Base-by-base conservation (phyloP, 306 rosid genomes). In the Castanopsis chinensis region DNA sequence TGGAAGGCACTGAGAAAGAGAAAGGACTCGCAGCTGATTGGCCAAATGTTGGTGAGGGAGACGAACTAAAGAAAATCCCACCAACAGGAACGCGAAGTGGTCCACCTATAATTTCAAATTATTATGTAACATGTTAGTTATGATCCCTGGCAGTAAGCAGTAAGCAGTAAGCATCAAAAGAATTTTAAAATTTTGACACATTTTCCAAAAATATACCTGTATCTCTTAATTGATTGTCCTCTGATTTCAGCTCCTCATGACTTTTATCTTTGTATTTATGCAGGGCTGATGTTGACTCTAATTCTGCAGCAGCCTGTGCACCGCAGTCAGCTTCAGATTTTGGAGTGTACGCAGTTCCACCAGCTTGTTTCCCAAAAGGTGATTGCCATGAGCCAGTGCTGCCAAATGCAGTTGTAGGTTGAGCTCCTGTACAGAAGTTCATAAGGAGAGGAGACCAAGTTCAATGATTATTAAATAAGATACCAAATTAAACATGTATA, bases 241-340 rank as follows among this genome's bases (percentile, higher is more conserved):
- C 99, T 94, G 94, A 96, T 88, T 97, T 87, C 70, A 93, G 90
- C 86, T 96, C 98, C 78, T 95, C 99, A 0, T 95, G 99, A 83
- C 98, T 90, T 87, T 93, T 95, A 51, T 95, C 98, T 81, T 87
- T 96, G 89, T 89, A 96, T 67, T 76, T 63, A 69, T 94, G 83
- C 99, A 96, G 93, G 57, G 98, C 96, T 28, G 99, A 96, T 82
- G 91, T 89, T 41, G 99, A 96, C 89, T 89, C 96, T 80, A 96
- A 88, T 79, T 88, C 93, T 17, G 83, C 97, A 76, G 3, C 10
- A 7, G 90, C 63, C 84, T 79, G 90, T 32, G 90, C 32, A 72
- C 94, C 91, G 51, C 57, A 15, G 81, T 93, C 97, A 51, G 96
- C 85, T 83, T 92, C 97, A 78, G 91, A 74, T 55, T 96, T 96